These are phyloP conservation scores for Pleurotus platypus DNA, from an alignment of 768 basidiomycete genomes.

Conservation along the genomic window DNA sequence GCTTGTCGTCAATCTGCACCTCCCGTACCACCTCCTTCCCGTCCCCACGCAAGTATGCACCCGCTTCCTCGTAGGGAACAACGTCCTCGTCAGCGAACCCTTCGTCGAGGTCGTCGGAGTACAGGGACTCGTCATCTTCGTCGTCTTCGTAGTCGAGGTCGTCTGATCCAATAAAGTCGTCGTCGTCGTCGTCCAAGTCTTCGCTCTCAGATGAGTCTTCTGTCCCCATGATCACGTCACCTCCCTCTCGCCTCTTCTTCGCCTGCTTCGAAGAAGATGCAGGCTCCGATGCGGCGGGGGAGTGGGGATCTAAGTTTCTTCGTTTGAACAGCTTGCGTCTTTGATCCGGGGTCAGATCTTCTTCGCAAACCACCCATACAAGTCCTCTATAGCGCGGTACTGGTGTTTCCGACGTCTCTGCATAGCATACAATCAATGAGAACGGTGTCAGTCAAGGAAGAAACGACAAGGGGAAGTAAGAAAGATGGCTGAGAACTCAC, in stretches of 20 bases:
- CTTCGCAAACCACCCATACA: slow-evolving; percentile 80
- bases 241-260: slow-evolving; percentile 10
- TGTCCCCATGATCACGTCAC: neutral
- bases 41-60: neutral
- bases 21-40: neutral
- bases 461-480: slow-evolving; percentile 4
- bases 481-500: slow-evolving; percentile 18
- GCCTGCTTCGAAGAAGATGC: slow-evolving; percentile 21
- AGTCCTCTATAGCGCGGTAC: slow-evolving; percentile 63
- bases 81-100: slow-evolving; percentile 8
- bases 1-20: slow-evolving; percentile 4
- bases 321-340: slow-evolving; percentile 12
- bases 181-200: slow-evolving; percentile 28
- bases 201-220: slow-evolving; percentile 20
- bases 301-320: slow-evolving; percentile 21
- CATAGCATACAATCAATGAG: slow-evolving; percentile 8
- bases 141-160: slow-evolving; percentile 17
- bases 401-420: slow-evolving; percentile 1
- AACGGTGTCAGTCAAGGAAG: slow-evolving; percentile 10
- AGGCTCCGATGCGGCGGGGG: slow-evolving; percentile 14
- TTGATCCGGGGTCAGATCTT: slow-evolving; percentile 45
- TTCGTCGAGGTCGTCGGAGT: slow-evolving; percentile 7
- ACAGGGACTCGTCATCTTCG: slow-evolving; percentile 15
- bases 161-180: slow-evolving; percentile 3
- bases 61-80: neutral